Conservation (phyloP, 2,329 filamentous ascomycete species). For the Mycosphaerella sp. region DNA sequence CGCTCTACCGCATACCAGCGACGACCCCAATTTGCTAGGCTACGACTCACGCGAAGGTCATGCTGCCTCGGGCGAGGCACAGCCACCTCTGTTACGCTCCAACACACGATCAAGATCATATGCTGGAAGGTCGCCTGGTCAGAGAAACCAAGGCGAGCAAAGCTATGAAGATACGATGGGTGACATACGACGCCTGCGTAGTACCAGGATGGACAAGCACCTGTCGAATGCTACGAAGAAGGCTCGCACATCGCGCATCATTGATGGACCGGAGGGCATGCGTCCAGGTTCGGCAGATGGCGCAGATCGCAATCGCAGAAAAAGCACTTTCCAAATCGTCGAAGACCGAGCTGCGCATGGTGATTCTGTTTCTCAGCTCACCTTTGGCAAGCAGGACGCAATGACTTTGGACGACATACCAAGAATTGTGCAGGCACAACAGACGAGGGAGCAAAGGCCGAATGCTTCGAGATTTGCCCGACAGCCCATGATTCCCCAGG, state of each 20-base stretch:
- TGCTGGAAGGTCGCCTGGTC: conserved; percentile 52
- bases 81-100: conserved; percentile 52
- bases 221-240: conserved; percentile 89
- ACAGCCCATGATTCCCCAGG: conserved; percentile 59
- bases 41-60: conserved; percentile 63
- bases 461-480: conserved; percentile 71
- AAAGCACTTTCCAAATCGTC: conserved; percentile 61
- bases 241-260: conserved; percentile 81
- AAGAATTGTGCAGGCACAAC: conserved; percentile 88
- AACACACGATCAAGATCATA: conserved; percentile 70
- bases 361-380: conserved; percentile 64
- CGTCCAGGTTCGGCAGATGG: conserved; percentile 67
- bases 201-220: conserved; percentile 89
- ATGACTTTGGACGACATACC: conserved; percentile 95
- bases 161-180: conserved; percentile 94
- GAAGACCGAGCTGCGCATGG: conserved; percentile 67
- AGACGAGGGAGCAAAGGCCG: conserved; percentile 82
- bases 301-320: conserved; percentile 27
- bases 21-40: conserved; percentile 62
- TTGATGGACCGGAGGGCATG: conserved; percentile 74
- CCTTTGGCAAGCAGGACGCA: conserved; percentile 84
- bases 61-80: conserved; percentile 41
- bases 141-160: conserved; percentile 52
- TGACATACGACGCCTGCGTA: conserved; percentile 84
- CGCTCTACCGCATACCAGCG: conserved; percentile 64